Percentiles rank a stretch among this genome's conserved stretches.
Conservation (phyloP, 805 yeast species). For the Candida sonorensis region DNA sequence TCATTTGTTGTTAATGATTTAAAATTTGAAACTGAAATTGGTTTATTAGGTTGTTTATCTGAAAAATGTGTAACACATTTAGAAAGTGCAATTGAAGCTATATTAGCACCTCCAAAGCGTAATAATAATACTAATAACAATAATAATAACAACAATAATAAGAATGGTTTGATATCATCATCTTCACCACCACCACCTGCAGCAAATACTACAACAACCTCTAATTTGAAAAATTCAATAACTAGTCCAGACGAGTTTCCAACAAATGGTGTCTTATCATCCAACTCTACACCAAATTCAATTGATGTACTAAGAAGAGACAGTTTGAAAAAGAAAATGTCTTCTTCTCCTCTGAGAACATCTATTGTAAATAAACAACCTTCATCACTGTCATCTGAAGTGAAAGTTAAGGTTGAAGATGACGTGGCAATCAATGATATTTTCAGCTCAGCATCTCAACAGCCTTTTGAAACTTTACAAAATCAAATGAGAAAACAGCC, state of each 20-base stretch:
- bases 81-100: slow-evolving; percentile 53
- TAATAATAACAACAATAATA: no score
- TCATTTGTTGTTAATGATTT: slow-evolving; percentile 43
- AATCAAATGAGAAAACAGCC: slow-evolving; percentile 17
- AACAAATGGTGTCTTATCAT: no score
- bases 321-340: slow-evolving; percentile 11
- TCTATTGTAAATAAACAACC: not conserved
- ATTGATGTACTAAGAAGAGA: slow-evolving; percentile 14
- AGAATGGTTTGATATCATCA: no score
- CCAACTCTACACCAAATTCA: slow-evolving; percentile 1
- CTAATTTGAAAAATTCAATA: no score
- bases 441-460: slow-evolving; percentile 16
- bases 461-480: slow-evolving; percentile 15
- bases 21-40: slow-evolving; percentile 42
- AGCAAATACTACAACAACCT: not conserved
- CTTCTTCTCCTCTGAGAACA: slow-evolving; percentile 18
- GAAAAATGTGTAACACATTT: slow-evolving; percentile 47
- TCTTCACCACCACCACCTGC: slow-evolving; percentile 4
- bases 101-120: slow-evolving; percentile 46
- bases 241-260: no score
- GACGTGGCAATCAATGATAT: slow-evolving; percentile 28
- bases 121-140: no score
- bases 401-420: slow-evolving; percentile 11
- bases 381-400: not conserved
- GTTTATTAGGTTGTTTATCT: slow-evolving; percentile 57